Conservation (phyloP, 2,329 filamentous ascomycete species). For the Lizonia empirigonia region DNA sequence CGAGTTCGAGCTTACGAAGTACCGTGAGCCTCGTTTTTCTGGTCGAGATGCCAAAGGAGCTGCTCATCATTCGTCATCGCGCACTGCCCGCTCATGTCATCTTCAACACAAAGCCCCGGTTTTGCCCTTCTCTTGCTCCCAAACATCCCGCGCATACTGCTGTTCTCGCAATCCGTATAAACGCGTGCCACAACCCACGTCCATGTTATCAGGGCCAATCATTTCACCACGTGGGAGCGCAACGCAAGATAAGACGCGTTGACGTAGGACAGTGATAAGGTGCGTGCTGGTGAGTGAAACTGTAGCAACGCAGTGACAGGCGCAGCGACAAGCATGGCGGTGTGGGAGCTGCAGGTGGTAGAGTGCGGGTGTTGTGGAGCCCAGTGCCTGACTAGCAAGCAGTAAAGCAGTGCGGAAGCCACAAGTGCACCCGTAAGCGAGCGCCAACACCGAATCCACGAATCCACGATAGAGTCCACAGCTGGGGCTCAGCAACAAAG, state of each 20-base stretch:
- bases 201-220: constrained; percentile 37
- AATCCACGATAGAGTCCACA: neutral
- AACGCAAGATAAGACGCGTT: constrained; percentile 12
- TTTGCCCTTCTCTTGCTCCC: constrained; percentile 19
- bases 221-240: constrained; percentile 12
- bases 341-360: constrained; percentile 14
- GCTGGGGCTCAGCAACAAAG: constrained; percentile 3
- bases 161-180: constrained; percentile 15
- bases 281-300: constrained; percentile 15
- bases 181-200: constrained; percentile 23
- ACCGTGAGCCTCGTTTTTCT: constrained; percentile 13
- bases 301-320: constrained; percentile 16
- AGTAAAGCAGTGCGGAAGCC: constrained; percentile 1
- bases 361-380: constrained; percentile 13
- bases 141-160: constrained; percentile 15
- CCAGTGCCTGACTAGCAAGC: constrained; percentile 14
- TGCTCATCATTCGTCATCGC: constrained; percentile 27
- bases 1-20: constrained; percentile 7
- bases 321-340: constrained; percentile 17
- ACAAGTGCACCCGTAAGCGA: constrained; percentile 19
- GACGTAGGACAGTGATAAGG: constrained; percentile 15
- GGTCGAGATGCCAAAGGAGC: constrained; percentile 10
- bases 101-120: constrained; percentile 20
- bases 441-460: neutral
- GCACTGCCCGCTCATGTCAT: constrained; percentile 22